Evolutionary conservation across 331 rosid species (phyloP).

Genomic region (Phaseolus coccineus): DNA sequence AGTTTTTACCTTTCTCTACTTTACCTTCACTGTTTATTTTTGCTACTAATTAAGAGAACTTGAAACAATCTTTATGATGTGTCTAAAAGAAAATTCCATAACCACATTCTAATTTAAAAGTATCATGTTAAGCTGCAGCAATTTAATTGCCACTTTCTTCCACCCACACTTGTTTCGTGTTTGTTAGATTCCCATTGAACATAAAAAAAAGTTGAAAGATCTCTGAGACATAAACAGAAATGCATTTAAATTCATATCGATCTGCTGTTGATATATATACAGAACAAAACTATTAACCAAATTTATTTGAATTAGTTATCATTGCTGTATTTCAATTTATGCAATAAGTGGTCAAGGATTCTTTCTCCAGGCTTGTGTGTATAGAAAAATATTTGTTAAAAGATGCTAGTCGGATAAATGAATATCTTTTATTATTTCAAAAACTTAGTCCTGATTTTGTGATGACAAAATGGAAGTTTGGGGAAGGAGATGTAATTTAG

Average conservation of each 20-base stretch:
- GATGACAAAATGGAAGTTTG: no score
- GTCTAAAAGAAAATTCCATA: background rate
- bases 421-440: no score
- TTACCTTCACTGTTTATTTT: no score
- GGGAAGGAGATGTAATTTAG: no score
- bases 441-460: no score
- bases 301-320: background rate
- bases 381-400: no score
- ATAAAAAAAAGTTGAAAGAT: background rate
- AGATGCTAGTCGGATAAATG: no score
- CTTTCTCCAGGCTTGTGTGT: no score
- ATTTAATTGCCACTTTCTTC: no score
- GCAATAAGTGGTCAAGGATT: background rate
- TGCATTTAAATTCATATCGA: background rate
- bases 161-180: background rate
- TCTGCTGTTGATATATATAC: background rate
- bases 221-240: background rate
- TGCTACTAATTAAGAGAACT: background rate
- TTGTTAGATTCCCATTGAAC: background rate
- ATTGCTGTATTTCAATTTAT: background rate
- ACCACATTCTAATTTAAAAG: no score
- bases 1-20: background rate
- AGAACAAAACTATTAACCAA: background rate
- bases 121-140: background rate
- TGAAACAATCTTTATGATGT: background rate